phyloP scores from a whole-genome alignment of 2,329 filamentous ascomycete species.

The Fusarium pseudocircinatum region DNA sequence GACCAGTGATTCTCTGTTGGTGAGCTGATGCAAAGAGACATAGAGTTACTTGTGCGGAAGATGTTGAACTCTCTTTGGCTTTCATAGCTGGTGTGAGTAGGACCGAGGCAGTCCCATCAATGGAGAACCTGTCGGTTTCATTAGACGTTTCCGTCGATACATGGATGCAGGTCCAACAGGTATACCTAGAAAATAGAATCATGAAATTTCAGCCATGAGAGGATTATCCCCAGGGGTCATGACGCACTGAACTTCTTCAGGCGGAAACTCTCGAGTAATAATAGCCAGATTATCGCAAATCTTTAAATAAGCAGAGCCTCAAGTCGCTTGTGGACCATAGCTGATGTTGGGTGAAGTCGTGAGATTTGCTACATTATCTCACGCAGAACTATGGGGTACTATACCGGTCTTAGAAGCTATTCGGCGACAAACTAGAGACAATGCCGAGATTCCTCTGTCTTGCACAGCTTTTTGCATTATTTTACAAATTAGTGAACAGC shows the following conservation, averaged over 20 bases:
- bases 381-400: background rate
- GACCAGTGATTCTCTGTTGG: background rate
- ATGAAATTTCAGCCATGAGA: background rate
- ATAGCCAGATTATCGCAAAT: constrained; percentile 1
- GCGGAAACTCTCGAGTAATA: constrained; percentile 34
- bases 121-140: background rate
- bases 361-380: background rate
- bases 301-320: background rate
- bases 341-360: constrained; percentile 6
- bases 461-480: background rate
- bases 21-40: background rate
- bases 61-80: constrained; percentile 8
- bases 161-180: background rate
- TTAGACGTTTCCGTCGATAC: constrained; percentile 2
- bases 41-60: background rate
- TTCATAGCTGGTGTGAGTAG: constrained; percentile 20
- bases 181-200: background rate
- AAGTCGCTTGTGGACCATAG: background rate
- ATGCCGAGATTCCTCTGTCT: background rate
- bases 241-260: constrained; percentile 1
- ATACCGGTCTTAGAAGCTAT: background rate
- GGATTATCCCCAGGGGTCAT: background rate
- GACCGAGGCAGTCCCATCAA: constrained; percentile 18
- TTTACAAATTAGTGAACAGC: background rate
- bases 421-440: background rate